Evolutionary conservation across 306 rosid genomes (phyloP).

Genomic region (Coriaria nepalensis): DNA sequence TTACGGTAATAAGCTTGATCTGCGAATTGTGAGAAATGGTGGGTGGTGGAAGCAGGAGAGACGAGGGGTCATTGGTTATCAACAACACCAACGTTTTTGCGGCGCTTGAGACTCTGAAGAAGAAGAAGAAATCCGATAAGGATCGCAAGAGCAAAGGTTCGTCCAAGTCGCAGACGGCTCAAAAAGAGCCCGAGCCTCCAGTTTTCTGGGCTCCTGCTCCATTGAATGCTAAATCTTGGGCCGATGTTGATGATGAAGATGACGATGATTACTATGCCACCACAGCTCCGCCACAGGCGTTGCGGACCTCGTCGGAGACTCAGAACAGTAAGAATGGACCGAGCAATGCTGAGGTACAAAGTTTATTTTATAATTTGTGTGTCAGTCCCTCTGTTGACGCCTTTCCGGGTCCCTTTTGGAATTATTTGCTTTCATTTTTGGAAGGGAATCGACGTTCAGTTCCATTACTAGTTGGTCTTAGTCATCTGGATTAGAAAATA

Average conservation of each 20-base stretch:
- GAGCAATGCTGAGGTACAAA: slow-evolving; percentile 38
- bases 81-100: slow-evolving; percentile 79
- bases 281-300: slow-evolving; percentile 57
- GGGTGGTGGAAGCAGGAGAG: slow-evolving; percentile 86
- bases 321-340: slow-evolving; percentile 31
- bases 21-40: slow-evolving; percentile 36
- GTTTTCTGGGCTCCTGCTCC: slow-evolving; percentile 74
- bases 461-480: no score
- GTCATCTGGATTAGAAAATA: no score
- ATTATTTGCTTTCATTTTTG: no score
- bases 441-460: no score
- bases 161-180: slow-evolving; percentile 30
- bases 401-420: no score
- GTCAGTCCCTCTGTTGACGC: no score
- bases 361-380: not conserved
- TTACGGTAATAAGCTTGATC: slow-evolving; percentile 13
- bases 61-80: slow-evolving; percentile 66
- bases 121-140: slow-evolving; percentile 90
- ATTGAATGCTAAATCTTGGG: slow-evolving; percentile 64
- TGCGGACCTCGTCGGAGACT: slow-evolving; percentile 45
- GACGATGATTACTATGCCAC: slow-evolving; percentile 80
- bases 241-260: slow-evolving; percentile 75
- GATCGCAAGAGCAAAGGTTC: slow-evolving; percentile 52
- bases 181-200: slow-evolving; percentile 44
- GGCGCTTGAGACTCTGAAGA: slow-evolving; percentile 73